Evolutionary conservation across 106 monocot species (phyloP).

Genomic region (Gastrodia elata): DNA sequence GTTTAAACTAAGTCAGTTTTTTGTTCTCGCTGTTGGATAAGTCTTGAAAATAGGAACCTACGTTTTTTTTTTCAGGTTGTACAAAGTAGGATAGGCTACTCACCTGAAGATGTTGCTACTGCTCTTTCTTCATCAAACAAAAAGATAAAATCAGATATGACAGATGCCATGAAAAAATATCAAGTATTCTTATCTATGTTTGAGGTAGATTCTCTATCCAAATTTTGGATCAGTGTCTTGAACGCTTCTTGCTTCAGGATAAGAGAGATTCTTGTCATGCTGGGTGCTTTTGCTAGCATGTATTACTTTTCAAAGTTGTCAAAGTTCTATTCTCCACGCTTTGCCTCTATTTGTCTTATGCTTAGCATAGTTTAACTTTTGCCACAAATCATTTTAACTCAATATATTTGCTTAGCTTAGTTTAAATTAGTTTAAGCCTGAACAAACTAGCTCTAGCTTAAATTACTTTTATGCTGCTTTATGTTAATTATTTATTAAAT

Average conservation of each 20-base stretch:
- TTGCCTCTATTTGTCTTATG: too few species aligned
- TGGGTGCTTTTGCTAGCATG: background rate
- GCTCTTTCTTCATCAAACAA: conserved; percentile 62
- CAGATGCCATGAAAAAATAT: conserved; percentile 58
- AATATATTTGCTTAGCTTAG: too few species aligned
- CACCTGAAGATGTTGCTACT: conserved; percentile 53
- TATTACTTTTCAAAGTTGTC: background rate
- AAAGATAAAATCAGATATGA: conserved; percentile 43
- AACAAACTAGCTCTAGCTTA: too few species aligned
- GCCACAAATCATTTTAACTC: too few species aligned
- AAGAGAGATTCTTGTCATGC: background rate
- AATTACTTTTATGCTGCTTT: too few species aligned
- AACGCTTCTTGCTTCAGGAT: background rate
- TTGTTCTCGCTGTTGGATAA: background rate
- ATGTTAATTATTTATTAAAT: too few species aligned
- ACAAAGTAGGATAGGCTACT: conserved; percentile 57
- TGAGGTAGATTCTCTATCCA: conserved; percentile 43
- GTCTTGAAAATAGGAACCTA: conserved; percentile 4
- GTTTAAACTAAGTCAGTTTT: background rate
- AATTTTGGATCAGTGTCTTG: background rate
- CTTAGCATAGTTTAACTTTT: too few species aligned
- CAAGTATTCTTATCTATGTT: conserved; percentile 74
- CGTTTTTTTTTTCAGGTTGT: conserved; percentile 42
- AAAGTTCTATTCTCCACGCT: background rate
- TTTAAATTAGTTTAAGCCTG: too few species aligned